Base-by-base conservation (phyloP, 139 green algal species). In the Closterium sp. region DNA sequence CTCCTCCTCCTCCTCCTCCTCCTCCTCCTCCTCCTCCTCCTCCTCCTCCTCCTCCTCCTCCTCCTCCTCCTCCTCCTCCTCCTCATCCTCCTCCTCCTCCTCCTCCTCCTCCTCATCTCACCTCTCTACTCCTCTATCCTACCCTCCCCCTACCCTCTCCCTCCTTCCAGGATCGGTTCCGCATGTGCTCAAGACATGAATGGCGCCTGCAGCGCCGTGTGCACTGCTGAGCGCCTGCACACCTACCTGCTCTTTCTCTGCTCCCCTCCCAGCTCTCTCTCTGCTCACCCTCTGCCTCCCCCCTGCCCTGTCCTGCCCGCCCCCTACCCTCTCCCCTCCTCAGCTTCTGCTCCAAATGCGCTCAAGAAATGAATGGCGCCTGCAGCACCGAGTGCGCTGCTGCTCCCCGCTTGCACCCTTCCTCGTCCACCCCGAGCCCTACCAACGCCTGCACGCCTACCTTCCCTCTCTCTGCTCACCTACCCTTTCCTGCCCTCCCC, bases 1-100 rank as follows among this genome's bases (percentile, higher is more conserved):
- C 89, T 89, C 84, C 84, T n/a, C 50, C 70, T 86, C 88, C 30
- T 87, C n/a, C 88, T 27, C n/a, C 4, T 24, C 88, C 50, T 91
- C 24, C 88, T 28, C 24, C 19, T 27, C 19, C 70, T 31, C 88
- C 17, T 28, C n/a, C 24, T 91, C 88, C 28, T 87, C n/a, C n/a
- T 88, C 88, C 24, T 91, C 28, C 19, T 86, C n/a, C n/a, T 30
- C 28, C 89, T 92, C 79, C 90, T 32, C 31, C 22, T 24, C 32
- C 28, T 90, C 34, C 30, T 32, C 90, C 30, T 90, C 22, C 30
- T 92, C 19, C 79, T 30, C 17, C 22, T n/a, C 19, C 90, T 27
- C 50, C 70, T 92, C 17, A 2, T 42, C n/a, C 31, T 92, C 31
- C 90, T 90, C 84, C 38, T 2, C 11, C 31, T 38, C 24, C 79